Conservation (phyloP, 1,284 basidiomycete genomes). For the Apiotrichum porosum region DNA sequence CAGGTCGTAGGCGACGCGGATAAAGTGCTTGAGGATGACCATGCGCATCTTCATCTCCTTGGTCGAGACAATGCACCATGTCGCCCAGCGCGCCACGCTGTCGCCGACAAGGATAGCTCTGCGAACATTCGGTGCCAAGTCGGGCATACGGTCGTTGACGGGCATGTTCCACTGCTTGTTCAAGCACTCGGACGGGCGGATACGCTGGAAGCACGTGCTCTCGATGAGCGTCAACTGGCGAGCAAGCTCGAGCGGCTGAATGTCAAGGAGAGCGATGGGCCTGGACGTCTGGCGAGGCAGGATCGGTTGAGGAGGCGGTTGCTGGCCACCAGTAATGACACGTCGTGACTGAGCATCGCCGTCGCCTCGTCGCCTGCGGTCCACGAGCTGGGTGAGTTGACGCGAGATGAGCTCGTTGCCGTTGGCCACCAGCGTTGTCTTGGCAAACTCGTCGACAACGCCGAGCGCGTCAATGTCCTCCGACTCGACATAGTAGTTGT, state of each 20-base stretch:
- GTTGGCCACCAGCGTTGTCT: slow-evolving; percentile 55
- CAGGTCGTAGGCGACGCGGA: slow-evolving; percentile 80
- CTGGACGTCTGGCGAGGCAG: slow-evolving; percentile 14
- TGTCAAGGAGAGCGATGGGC: slow-evolving; percentile 37
- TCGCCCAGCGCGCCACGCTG: slow-evolving; percentile 71
- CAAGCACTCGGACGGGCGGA: slow-evolving; percentile 86
- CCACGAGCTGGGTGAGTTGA: slow-evolving; percentile 65
- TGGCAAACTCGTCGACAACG: slow-evolving; percentile 70
- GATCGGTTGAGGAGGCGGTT: slow-evolving; percentile 5
- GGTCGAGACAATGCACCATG: slow-evolving; percentile 83
- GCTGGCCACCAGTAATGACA: neutral
- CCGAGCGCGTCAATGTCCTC: slow-evolving; percentile 73
- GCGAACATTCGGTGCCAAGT: slow-evolving; percentile 53
- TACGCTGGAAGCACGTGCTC: slow-evolving; percentile 76
- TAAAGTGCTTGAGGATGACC: slow-evolving; percentile 77
- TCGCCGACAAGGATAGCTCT: slow-evolving; percentile 63
- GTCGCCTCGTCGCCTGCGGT: slow-evolving; percentile 58
- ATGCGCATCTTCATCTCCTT: slow-evolving; percentile 82
- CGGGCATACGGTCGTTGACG: slow-evolving; percentile 14
- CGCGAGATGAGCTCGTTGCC: slow-evolving; percentile 62
- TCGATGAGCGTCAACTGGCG: slow-evolving; percentile 93
- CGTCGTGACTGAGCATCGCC: slow-evolving; percentile 39
- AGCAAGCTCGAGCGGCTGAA: slow-evolving; percentile 80
- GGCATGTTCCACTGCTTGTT: slow-evolving; percentile 50
- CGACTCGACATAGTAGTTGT: slow-evolving; percentile 73